A percentile compares a stretch with the other conserved stretches of the same genome.
Conservation (phyloP, 202 grass and related monocot genomes). For the Setaria viridis region DNA sequence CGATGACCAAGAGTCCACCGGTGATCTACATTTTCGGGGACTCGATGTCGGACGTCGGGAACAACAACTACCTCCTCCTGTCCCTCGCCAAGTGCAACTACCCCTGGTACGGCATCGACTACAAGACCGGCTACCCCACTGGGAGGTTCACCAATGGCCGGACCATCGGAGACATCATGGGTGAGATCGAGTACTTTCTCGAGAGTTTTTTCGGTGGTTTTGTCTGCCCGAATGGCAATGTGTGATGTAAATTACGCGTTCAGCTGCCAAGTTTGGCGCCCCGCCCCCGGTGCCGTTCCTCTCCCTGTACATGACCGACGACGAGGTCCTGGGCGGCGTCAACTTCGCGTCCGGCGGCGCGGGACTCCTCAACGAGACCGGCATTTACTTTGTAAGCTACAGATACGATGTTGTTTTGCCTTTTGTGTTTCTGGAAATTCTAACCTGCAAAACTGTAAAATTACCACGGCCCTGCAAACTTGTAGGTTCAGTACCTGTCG, state of each 20-base stretch:
- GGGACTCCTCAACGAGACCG: conserved; percentile 93
- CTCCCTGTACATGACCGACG: conserved; percentile 77
- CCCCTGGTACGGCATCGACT: conserved; percentile 91
- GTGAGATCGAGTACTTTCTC: conserved; percentile 25
- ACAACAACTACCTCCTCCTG: conserved; percentile 84
- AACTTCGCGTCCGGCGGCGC: conserved; percentile 95
- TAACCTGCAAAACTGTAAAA: background rate
- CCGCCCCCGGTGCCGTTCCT: conserved; percentile 71
- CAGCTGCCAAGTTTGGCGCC: conserved; percentile 82
- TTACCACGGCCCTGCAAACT: background rate
- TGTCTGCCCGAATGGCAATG: background rate
- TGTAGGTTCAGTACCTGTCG: conserved; percentile 87
- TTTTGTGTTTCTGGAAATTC: background rate
- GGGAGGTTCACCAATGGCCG: conserved; percentile 93
- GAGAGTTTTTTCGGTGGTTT: background rate
- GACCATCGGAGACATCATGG: conserved; percentile 90
- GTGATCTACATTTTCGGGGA: conserved; percentile 90
- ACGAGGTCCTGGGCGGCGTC: conserved; percentile 70
- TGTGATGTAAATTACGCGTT: background rate
- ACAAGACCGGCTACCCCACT: conserved; percentile 59
- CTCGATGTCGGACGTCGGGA: conserved; percentile 90
- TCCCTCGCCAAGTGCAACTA: conserved; percentile 88
- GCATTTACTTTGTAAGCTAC: conserved; percentile 83
- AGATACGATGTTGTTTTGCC: background rate
- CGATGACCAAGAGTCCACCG: conserved; percentile 27